A percentile compares a stretch with the other conserved stretches of the same genome.
phyloP scores from a whole-genome alignment of 2,329 filamentous ascomycete species.

The Metarhizium sp. region DNA sequence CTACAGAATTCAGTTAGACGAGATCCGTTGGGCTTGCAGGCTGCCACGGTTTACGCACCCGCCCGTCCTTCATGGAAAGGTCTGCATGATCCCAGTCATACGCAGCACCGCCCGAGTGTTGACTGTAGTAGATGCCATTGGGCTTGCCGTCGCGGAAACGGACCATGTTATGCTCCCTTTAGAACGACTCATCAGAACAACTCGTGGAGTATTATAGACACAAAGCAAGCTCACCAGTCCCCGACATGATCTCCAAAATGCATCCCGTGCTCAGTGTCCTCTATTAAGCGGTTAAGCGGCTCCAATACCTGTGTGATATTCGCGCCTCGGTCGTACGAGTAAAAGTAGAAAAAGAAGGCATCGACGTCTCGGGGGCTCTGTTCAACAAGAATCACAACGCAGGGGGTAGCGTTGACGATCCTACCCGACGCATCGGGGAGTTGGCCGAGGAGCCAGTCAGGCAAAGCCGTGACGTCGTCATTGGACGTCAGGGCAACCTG shows the following conservation, averaged over 20 bases:
- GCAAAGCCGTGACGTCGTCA: conserved; percentile 13
- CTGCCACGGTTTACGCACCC: conserved; percentile 11
- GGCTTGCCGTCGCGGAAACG: conserved; percentile 18
- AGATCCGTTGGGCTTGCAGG: background rate
- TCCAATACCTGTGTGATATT: conserved; percentile 19
- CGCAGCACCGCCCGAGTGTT: conserved; percentile 15
- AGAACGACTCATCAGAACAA: background rate
- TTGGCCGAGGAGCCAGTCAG: conserved; percentile 16
- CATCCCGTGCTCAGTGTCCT: conserved; percentile 8
- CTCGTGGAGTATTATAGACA: background rate
- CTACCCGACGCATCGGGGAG: conserved; percentile 13
- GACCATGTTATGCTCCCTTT: conserved; percentile 23
- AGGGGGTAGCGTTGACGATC: conserved; percentile 16
- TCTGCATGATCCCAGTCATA: conserved; percentile 15
- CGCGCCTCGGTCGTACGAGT: conserved; percentile 19
- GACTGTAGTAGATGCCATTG: conserved; percentile 18
- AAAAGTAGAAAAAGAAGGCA: conserved; percentile 24
- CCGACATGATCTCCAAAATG: conserved; percentile 18
- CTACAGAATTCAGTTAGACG: conserved; percentile 5
- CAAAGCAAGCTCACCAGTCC: conserved; percentile 12
- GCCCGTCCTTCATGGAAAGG: conserved; percentile 12
- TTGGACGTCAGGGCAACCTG: conserved; percentile 17
- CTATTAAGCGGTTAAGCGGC: conserved; percentile 14
- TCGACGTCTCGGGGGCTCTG: conserved; percentile 11
- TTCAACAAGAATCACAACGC: conserved; percentile 18